A percentile compares a stretch with the other conserved stretches of the same genome.
Conservation (phyloP, 2,329 filamentous ascomycete genomes). For the Xylaria digitata region DNA sequence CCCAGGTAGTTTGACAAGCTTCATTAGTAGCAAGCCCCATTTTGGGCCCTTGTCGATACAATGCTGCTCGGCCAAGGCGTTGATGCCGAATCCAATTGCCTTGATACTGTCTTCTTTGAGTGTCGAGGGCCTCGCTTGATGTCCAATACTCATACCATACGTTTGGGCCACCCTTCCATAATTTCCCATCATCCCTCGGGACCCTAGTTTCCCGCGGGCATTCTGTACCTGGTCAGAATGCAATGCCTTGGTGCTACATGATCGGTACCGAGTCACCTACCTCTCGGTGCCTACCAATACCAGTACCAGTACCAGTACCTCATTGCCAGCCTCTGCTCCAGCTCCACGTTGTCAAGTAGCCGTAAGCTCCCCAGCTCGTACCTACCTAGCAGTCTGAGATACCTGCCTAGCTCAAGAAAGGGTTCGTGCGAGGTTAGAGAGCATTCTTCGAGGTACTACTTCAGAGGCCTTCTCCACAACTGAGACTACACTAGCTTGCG, state of each 20-base stretch:
- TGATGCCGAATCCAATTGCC: constrained; percentile 36
- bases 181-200: constrained; percentile 40
- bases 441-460: constrained; percentile 33
- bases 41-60: constrained; percentile 35
- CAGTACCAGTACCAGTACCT: not conserved
- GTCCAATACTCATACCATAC: constrained; percentile 33
- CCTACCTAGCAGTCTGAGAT: too few relatives aligned
- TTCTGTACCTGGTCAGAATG: constrained; percentile 22
- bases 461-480: constrained; percentile 44
- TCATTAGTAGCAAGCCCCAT: constrained; percentile 44
- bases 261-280: constrained; percentile 33
- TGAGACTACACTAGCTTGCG: constrained; percentile 37
- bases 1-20: constrained; percentile 39
- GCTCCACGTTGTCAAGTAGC: constrained; percentile 28
- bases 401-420: constrained; percentile 24
- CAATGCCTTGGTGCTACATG: constrained; percentile 29
- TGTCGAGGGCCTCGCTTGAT: constrained; percentile 27
- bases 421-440: constrained; percentile 41
- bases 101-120: constrained; percentile 24
- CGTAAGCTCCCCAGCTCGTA: constrained; percentile 21
- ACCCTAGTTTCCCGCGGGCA: constrained; percentile 28
- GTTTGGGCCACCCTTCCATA: constrained; percentile 36
- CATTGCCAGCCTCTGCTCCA: not conserved
- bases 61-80: constrained; percentile 45
- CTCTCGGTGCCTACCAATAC: constrained; percentile 17